phyloP scores from a whole-genome alignment of 371 early-diverging fungal genomes.

The Conidiobolus incongruus region DNA sequence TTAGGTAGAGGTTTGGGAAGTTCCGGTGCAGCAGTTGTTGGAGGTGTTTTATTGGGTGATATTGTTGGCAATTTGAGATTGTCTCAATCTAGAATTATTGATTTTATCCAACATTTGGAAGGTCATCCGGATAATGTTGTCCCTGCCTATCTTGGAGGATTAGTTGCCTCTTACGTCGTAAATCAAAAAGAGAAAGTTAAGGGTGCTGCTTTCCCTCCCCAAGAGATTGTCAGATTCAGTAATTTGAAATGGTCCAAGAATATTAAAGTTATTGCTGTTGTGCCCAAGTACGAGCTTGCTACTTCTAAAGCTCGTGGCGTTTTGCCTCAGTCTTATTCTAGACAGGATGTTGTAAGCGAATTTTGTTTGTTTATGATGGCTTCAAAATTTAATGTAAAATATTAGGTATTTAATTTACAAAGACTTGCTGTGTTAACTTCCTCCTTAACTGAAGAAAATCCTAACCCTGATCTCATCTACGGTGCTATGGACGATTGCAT shows the following conservation, averaged over 20 bases:
- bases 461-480: constrained; percentile 45
- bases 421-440: constrained; percentile 69
- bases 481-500: constrained; percentile 85
- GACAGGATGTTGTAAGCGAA: constrained; percentile 63
- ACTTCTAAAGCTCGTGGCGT: constrained; percentile 80
- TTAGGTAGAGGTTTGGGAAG: constrained; percentile 90
- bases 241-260: constrained; percentile 33
- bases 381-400: neutral
- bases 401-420: constrained; percentile 81
- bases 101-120: constrained; percentile 73
- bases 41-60: constrained; percentile 72
- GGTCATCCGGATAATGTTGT: constrained; percentile 94
- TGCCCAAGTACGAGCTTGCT: constrained; percentile 78
- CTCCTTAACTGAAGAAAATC: constrained; percentile 43
- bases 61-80: constrained; percentile 40
- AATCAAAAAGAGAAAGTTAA: constrained; percentile 25
- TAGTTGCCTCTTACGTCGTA: constrained; percentile 60
- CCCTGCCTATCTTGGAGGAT: constrained; percentile 81
- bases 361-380: constrained; percentile 3
- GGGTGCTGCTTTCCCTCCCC: constrained; percentile 25
- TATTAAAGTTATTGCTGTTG: constrained; percentile 62
- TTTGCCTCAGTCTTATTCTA: constrained; percentile 49
- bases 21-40: constrained; percentile 88
- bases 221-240: constrained; percentile 40
- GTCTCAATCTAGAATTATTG: constrained; percentile 46